Percentiles rank a stretch among this genome's conserved stretches.
Evolutionary conservation across 208 protist species (phyloP).

Genomic region (Acanthamoeba sp.): DNA sequence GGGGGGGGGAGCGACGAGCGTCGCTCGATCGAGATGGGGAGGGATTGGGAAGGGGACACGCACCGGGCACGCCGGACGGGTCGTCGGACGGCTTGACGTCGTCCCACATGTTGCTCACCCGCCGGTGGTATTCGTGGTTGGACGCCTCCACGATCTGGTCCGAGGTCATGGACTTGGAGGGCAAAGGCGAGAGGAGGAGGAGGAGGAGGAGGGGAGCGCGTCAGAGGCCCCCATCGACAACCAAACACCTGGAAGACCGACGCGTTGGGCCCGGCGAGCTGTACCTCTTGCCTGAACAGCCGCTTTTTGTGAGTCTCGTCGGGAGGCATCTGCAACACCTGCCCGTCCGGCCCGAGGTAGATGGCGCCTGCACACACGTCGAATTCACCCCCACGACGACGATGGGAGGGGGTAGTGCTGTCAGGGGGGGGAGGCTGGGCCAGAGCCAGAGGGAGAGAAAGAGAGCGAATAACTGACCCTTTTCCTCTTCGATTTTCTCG

Average conservation of each 20-base stretch:
- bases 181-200: background rate
- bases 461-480: background rate
- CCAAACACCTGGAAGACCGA: no score
- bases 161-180: background rate
- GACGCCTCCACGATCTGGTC: constrained; percentile 52
- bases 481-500: constrained; percentile 59
- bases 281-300: background rate
- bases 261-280: background rate
- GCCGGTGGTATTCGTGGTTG: constrained; percentile 47
- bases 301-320: background rate
- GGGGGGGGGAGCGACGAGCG: no score
- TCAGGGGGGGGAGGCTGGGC: background rate
- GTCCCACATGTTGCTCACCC: constrained; percentile 50
- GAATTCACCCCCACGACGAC: no score
- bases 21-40: no score
- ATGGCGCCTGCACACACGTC: background rate
- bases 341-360: background rate
- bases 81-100: background rate
- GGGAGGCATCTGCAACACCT: constrained; percentile 30
- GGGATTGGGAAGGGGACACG: background rate
- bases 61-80: background rate
- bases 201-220: no score
- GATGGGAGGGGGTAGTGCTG: no score
- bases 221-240: no score
- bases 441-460: background rate